Evolutionary conservation across 768 basidiomycete genomes (phyloP), one percentile per base, ranked within the genome.

Genomic region (Multifurca ochricompacta): DNA sequence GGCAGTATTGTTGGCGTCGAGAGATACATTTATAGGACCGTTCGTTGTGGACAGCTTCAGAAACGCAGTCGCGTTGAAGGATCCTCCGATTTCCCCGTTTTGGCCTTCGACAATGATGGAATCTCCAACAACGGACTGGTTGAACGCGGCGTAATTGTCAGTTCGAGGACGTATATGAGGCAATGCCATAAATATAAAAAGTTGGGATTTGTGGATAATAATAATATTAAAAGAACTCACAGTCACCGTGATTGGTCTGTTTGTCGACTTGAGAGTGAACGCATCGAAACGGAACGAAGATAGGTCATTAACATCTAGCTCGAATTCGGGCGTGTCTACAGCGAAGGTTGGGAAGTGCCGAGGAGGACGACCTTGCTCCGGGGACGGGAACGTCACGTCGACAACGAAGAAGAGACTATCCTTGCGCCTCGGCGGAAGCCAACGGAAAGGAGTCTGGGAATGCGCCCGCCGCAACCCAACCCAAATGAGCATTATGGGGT

Each of bases 1-100:
- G 3, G 27, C 18, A 21, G 32, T 34, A 30, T n/a, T 37, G 16
- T 44, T 34, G 6, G 27, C 48, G 4, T 49, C n/a, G 1, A 43
- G 13, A 8, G 42, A 49, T n/a, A 8, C 54, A 1, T 49, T 25
- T 41, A 55, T 49, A 11, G 34, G 30, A 14, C 19, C 8, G 18
- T 55, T 49, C 6, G 54, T 43, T 19, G 48, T 49, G 41, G 11
- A 3, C 4, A 55, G 32, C n/a, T 9, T 44, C 48, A 56, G 27
- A 18, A 19, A 10, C 13, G 6, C 9, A 18, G 49, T 56, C 11
- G 19, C 44, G 11, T 46, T 46, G 49, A 56, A 51, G 9, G 31
- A 28, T 28, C 44, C 50, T 10, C 32, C 36, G 23, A 51, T 46
- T 25, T 51, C 51, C n/a, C 49, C 36, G 3, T 51, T 55, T 28